These are phyloP conservation scores for Hymenoscyphus fraxineus DNA, from an alignment of 2,329 filamentous ascomycete species.

Conservation along the genomic window DNA sequence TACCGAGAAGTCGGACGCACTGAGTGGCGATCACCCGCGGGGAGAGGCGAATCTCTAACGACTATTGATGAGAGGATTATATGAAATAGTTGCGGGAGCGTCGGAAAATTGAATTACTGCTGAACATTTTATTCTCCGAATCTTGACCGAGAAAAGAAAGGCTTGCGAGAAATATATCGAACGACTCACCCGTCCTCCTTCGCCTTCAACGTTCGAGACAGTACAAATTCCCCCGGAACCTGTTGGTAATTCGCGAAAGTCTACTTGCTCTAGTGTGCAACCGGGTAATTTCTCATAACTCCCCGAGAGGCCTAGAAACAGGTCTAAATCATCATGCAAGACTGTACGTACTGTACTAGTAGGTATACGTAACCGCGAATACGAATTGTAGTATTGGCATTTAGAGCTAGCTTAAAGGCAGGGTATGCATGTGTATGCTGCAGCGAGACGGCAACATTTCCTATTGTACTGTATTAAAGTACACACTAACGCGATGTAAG, in stretches of 20 bases:
- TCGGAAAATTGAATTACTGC: not conserved
- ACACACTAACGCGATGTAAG: not conserved
- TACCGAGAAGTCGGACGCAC: not conserved
- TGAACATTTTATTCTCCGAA: not conserved
- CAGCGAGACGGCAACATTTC: not conserved
- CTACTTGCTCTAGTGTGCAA: not conserved
- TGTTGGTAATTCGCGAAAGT: not conserved
- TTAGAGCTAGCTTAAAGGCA: not conserved
- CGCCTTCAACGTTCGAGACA: constrained; percentile 1
- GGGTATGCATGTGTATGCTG: not conserved
- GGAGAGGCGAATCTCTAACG: not conserved
- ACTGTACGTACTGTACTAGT: not conserved
- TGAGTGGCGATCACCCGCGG: not conserved
- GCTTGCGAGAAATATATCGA: not conserved
- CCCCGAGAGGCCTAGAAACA: not conserved
- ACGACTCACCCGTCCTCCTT: not conserved
- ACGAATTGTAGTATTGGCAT: not conserved
- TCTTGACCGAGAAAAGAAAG: not conserved
- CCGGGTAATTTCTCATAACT: not conserved
- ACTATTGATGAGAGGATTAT: not conserved
- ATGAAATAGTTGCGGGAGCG: not conserved
- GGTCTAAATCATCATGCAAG: not conserved
- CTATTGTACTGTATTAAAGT: not conserved
- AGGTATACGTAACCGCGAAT: not conserved
- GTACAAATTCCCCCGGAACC: not conserved